Conservation (phyloP, 345 rosid species). For the Firmiana major region DNA sequence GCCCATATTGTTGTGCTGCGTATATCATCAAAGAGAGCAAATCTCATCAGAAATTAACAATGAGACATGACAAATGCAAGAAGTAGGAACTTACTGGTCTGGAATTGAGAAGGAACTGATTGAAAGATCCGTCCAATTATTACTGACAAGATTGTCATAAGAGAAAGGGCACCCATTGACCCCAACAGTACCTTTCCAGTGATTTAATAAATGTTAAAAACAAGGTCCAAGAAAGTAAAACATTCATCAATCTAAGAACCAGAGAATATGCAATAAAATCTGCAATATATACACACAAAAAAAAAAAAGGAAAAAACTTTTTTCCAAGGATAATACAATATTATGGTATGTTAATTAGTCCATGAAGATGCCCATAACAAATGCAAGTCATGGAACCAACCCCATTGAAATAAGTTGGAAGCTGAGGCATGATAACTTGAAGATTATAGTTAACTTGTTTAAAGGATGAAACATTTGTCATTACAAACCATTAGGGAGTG, state of each 20-base stretch:
- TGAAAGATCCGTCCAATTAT: conserved; percentile 85
- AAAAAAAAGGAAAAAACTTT: not conserved
- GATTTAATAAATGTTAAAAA: conserved; percentile 18
- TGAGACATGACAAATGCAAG: not conserved
- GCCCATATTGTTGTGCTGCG: not conserved
- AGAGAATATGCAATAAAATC: not conserved
- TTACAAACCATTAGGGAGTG: not conserved
- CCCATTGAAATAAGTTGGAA: not conserved
- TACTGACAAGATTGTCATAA: conserved; percentile 91
- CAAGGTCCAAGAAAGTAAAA: not conserved
- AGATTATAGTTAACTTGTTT: not conserved
- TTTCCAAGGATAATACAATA: not conserved
- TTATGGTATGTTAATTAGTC: not conserved
- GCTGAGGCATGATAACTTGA: not conserved
- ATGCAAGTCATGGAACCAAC: not conserved
- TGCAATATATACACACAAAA: not conserved
- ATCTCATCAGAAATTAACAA: not conserved
- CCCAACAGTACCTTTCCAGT: conserved; percentile 89
- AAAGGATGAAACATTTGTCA: not conserved
- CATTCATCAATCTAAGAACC: not conserved
- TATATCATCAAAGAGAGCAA: not conserved
- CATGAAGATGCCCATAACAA: not conserved
- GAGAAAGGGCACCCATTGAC: conserved; percentile 94
- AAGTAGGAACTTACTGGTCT: conserved; percentile 63
- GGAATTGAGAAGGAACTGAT: conserved; percentile 97